Conservation (phyloP, 345 rosid species). For the Gossypium longicalyx region DNA sequence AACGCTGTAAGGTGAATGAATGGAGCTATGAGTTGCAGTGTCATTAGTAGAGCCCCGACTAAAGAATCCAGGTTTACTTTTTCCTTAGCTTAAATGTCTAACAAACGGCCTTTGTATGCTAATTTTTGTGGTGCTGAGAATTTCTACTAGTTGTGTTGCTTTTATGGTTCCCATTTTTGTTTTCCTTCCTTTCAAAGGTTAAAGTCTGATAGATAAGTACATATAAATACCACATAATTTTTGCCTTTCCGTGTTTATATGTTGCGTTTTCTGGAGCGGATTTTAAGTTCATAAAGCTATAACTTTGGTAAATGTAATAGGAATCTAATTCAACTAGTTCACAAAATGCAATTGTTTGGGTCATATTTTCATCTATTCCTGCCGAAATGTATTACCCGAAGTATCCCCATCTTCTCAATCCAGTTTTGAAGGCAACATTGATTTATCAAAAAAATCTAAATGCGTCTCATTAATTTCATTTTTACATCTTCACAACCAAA, state of each 20-base stretch:
- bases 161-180: not conserved
- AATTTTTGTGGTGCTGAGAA: conserved; percentile 25
- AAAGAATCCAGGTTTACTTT: conserved; percentile 23
- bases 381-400: too few species aligned
- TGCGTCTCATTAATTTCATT: too few species aligned
- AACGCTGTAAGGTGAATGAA: conserved; percentile 13
- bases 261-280: not conserved
- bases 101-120: conserved; percentile 15
- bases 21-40: conserved; percentile 8
- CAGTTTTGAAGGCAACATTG: too few species aligned
- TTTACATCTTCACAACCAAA: too few species aligned
- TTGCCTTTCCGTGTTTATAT: conserved; percentile 19
- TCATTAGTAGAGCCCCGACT: conserved; percentile 8
- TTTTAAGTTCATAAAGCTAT: not conserved
- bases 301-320: too few species aligned
- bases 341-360: too few species aligned
- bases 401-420: too few species aligned
- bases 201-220: conserved; percentile 23
- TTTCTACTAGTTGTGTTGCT: conserved; percentile 7
- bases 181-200: not conserved
- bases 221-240: conserved; percentile 25
- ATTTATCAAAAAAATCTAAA: too few species aligned
- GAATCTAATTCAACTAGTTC: too few species aligned
- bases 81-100: conserved; percentile 11
- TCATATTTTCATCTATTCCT: too few species aligned